These are phyloP conservation scores for Fragaria iinumae DNA, from an alignment of 306 rosid genomes.

Conservation along the genomic window DNA sequence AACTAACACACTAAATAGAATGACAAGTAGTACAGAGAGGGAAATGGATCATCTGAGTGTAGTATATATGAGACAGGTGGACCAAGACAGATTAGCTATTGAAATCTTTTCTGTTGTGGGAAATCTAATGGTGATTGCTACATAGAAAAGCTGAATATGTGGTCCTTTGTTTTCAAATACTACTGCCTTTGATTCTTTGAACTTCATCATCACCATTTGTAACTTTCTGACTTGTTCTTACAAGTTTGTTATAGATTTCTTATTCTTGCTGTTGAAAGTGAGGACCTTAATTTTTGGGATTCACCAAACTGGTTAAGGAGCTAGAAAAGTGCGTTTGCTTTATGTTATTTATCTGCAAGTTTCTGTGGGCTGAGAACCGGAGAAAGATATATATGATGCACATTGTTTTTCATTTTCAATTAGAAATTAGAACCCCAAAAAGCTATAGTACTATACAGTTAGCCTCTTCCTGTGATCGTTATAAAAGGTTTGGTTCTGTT, in stretches of 20 bases:
- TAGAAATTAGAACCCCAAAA: neutral
- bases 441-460: neutral
- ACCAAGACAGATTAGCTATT: slow-evolving; percentile 27
- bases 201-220: slow-evolving; percentile 28
- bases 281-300: neutral
- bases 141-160: slow-evolving; percentile 26
- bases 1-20: neutral
- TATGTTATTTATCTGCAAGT: neutral
- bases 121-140: slow-evolving; percentile 28
- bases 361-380: neutral
- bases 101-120: slow-evolving; percentile 24
- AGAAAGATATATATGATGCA: neutral
- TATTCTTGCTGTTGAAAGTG: slow-evolving; percentile 29
- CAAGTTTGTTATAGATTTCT: slow-evolving; percentile 12
- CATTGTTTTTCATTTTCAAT: neutral
- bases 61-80: slow-evolving; percentile 17
- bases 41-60: slow-evolving; percentile 10
- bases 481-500: neutral
- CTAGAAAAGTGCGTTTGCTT: neutral
- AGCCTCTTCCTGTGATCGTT: neutral
- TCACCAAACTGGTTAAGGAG: neutral
- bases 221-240: slow-evolving; percentile 7
- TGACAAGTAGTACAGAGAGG: neutral
- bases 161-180: slow-evolving; percentile 34
- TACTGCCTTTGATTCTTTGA: slow-evolving; percentile 18